phyloP scores from a whole-genome alignment of 2,329 filamentous ascomycete genomes.

The Hortaea werneckii region DNA sequence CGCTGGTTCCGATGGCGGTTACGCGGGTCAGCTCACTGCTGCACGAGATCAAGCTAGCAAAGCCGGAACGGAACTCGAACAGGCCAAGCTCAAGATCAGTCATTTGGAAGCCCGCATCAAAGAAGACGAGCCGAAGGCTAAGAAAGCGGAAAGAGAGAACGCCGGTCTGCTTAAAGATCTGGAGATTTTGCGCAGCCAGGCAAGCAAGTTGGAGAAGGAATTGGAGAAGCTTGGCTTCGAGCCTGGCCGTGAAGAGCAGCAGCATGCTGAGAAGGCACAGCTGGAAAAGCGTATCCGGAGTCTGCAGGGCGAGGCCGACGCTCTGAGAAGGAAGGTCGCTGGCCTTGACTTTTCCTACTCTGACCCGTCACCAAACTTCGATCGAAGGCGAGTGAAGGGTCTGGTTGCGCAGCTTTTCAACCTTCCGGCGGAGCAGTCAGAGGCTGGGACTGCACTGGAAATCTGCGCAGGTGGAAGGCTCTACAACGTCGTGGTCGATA shows the following conservation, averaged over 20 bases:
- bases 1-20: constrained; percentile 93
- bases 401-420: constrained; percentile 91
- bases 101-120: constrained; percentile 91
- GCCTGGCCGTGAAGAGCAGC: constrained; percentile 72
- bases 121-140: constrained; percentile 89
- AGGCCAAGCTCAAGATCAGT: constrained; percentile 86
- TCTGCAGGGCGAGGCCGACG: constrained; percentile 77
- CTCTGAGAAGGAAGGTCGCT: constrained; percentile 75
- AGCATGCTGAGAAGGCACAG: constrained; percentile 70
- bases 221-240: constrained; percentile 77
- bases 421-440: constrained; percentile 69
- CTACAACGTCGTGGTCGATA: constrained; percentile 97
- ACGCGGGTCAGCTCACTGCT: constrained; percentile 91
- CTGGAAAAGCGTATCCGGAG: constrained; percentile 74
- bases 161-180: constrained; percentile 74
- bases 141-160: constrained; percentile 93
- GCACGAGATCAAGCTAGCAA: constrained; percentile 73
- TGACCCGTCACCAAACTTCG: constrained; percentile 82
- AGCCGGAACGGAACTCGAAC: constrained; percentile 86
- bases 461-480: constrained; percentile 91
- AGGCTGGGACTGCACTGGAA: constrained; percentile 83
- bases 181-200: constrained; percentile 68
- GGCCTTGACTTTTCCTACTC: constrained; percentile 95
- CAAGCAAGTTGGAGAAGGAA: constrained; percentile 72
- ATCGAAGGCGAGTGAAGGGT: constrained; percentile 90